These are phyloP conservation scores for Pichia insulana DNA, from an alignment of 805 yeast genomes.

Conservation along the genomic window DNA sequence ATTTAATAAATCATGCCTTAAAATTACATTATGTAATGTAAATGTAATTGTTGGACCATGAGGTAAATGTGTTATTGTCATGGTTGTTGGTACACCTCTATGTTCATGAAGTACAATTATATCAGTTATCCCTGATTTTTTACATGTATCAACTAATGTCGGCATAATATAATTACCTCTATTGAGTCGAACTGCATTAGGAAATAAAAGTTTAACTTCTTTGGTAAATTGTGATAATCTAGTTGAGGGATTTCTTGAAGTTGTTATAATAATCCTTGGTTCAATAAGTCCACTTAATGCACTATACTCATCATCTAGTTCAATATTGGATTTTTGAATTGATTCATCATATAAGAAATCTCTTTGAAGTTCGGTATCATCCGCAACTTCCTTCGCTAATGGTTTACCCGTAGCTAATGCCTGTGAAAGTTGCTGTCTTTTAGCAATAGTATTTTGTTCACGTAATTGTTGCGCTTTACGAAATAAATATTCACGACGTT, in stretches of 20 bases:
- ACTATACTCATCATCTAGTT: slow-evolving; percentile 86
- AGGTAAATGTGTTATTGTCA: slow-evolving; percentile 91
- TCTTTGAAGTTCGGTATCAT: slow-evolving; percentile 70
- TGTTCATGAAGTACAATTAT: slow-evolving; percentile 86
- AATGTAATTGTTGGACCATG: slow-evolving; percentile 96
- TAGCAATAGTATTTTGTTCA: slow-evolving; percentile 77
- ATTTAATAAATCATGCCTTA: slow-evolving; percentile 84
- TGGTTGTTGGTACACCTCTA: slow-evolving; percentile 94
- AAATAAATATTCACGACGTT: slow-evolving; percentile 87
- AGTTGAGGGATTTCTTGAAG: slow-evolving; percentile 85
- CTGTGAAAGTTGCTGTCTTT: slow-evolving; percentile 75
- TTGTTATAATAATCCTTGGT: slow-evolving; percentile 86
- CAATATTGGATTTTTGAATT: slow-evolving; percentile 32
- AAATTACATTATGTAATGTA: slow-evolving; percentile 86
- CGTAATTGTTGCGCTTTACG: slow-evolving; percentile 83
- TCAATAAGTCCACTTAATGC: slow-evolving; percentile 81
- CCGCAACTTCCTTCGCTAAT: slow-evolving; percentile 81
- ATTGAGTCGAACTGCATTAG: slow-evolving; percentile 80
- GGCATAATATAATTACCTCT: slow-evolving; percentile 91
- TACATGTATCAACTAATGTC: slow-evolving; percentile 74
- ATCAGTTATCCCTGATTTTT: slow-evolving; percentile 70
- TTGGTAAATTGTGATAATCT: slow-evolving; percentile 85
- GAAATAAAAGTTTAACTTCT: slow-evolving; percentile 83
- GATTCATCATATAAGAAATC: slow-evolving; percentile 86
- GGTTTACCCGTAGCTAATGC: slow-evolving; percentile 91